A percentile compares a stretch with the other conserved stretches of the same genome.
These are phyloP conservation scores for Stephania cephalantha DNA, from an alignment of 164 flowering plant species.

Conservation along the genomic window DNA sequence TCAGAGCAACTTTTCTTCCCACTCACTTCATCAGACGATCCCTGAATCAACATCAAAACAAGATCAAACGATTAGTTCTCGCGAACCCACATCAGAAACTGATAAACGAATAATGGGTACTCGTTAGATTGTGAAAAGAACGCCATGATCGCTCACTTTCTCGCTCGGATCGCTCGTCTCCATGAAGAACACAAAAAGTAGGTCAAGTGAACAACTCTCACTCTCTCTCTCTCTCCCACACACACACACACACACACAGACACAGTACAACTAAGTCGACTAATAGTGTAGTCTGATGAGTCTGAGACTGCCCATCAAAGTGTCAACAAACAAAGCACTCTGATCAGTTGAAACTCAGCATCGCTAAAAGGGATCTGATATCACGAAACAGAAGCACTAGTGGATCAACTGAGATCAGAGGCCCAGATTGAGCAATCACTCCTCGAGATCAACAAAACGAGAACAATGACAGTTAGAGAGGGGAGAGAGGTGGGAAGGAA, in stretches of 20 bases:
- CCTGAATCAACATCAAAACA: slow-evolving; percentile 15
- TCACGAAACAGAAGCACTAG: neutral
- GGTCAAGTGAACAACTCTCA: neutral
- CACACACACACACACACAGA: too few species aligned
- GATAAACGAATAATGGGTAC: neutral
- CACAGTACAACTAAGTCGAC: too few species aligned
- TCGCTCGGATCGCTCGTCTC: slow-evolving; percentile 24
- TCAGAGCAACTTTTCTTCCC: slow-evolving; percentile 33
- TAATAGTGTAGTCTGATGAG: too few species aligned
- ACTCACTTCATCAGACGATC: slow-evolving; percentile 14
- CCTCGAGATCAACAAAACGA: neutral
- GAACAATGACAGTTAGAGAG: neutral
- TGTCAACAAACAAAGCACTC: neutral
- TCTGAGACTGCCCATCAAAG: too few species aligned
- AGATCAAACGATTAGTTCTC: slow-evolving; percentile 3
- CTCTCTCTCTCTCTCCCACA: too few species aligned
- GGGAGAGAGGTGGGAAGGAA: neutral
- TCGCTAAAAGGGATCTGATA: neutral
- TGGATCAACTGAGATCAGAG: neutral
- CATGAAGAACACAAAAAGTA: neutral
- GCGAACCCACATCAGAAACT: neutral
- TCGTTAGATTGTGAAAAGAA: neutral
- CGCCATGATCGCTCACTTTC: slow-evolving; percentile 20
- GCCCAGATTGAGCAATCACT: neutral
- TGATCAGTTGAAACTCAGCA: neutral